These are phyloP conservation scores for Podaxis mareebaensis DNA, from an alignment of 768 basidiomycete species.

Conservation along the genomic window DNA sequence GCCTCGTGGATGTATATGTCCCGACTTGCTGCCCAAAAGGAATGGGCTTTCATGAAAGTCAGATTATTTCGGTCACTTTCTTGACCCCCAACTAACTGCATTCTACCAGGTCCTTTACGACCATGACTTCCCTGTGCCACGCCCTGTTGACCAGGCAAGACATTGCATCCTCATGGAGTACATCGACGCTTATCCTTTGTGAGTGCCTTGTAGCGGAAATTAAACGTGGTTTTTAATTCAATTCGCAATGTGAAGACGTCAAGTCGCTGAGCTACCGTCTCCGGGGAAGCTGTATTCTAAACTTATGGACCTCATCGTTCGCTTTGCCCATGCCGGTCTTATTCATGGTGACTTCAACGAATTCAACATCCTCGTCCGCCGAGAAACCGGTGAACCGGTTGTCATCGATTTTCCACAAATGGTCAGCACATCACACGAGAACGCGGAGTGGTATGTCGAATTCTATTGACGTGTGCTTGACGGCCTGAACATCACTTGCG, in stretches of 20 bases:
- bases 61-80: neutral
- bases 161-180: conserved; percentile 97
- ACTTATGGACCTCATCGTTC: conserved; percentile 95
- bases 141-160: conserved; percentile 90
- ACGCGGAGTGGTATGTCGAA: conserved; percentile 85
- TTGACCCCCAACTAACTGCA: neutral
- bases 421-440: conserved; percentile 95
- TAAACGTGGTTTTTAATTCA: neutral
- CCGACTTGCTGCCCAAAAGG: conserved; percentile 92
- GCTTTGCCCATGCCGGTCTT: conserved; percentile 90
- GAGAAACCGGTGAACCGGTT: conserved; percentile 72
- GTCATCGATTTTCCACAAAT: conserved; percentile 99
- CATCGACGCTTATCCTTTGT: conserved; percentile 94
- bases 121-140: conserved; percentile 90
- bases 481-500: conserved; percentile 15
- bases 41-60: conserved; percentile 99
- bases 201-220: conserved; percentile 30
- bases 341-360: conserved; percentile 99
- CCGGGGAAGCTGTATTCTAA: conserved; percentile 89
- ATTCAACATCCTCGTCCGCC: conserved; percentile 94
- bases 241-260: conserved; percentile 57
- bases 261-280: conserved; percentile 78
- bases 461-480: conserved; percentile 12
- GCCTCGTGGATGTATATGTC: conserved; percentile 99
- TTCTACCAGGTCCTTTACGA: conserved; percentile 77